Evolutionary conservation across 129 eudicot genomes (phyloP).

Genomic region (Sambucus nigra): DNA sequence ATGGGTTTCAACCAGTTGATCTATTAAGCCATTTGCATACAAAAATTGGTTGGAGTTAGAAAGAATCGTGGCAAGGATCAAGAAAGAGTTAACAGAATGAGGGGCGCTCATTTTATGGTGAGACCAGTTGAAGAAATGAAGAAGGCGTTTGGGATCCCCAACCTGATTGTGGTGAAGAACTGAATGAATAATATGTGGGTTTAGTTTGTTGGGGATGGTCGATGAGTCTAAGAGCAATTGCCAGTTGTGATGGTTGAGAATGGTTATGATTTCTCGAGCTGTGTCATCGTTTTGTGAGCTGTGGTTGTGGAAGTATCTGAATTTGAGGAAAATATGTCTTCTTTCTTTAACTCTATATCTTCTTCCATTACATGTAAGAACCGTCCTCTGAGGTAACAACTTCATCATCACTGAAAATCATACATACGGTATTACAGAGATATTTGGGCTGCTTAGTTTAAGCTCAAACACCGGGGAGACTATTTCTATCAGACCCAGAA

Average conservation of each 20-base stretch:
- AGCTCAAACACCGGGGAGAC: too few species aligned
- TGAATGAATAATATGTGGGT: slow-evolving; percentile 54
- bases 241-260: slow-evolving; percentile 56
- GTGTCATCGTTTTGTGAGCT: slow-evolving; percentile 17
- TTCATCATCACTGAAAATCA: slow-evolving; percentile 18
- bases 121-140: slow-evolving; percentile 75
- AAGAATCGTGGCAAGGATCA: slow-evolving; percentile 34
- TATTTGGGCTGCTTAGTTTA: too few species aligned
- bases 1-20: slow-evolving; percentile 37
- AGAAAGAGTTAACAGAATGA: slow-evolving; percentile 47
- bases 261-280: slow-evolving; percentile 41
- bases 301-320: slow-evolving; percentile 7
- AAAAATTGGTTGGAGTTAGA: slow-evolving; percentile 35
- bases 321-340: slow-evolving; percentile 6
- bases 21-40: slow-evolving; percentile 35
- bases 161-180: slow-evolving; percentile 43
- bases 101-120: slow-evolving; percentile 42
- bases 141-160: slow-evolving; percentile 46
- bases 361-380: background rate
- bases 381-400: slow-evolving; percentile 5
- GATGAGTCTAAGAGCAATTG: slow-evolving; percentile 47
- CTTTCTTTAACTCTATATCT: background rate
- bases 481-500: too few species aligned
- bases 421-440: background rate
- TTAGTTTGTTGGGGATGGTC: slow-evolving; percentile 30